Conservation (phyloP, 2,329 filamentous ascomycete species). For the Neofusicoccum cordaticola region DNA sequence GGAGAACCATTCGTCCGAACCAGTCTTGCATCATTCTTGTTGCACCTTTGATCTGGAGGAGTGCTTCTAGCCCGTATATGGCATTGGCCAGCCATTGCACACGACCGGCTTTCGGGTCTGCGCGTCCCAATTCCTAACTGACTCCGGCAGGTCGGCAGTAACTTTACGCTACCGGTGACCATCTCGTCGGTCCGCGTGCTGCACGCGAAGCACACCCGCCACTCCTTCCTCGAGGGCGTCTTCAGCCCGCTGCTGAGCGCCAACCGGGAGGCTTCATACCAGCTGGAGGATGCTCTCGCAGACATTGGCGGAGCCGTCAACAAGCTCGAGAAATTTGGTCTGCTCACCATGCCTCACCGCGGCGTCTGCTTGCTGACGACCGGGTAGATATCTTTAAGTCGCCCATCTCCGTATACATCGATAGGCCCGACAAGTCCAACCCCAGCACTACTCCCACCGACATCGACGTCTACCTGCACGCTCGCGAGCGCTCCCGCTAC, state of each 20-base stretch:
- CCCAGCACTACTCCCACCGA: slow-evolving; percentile 71
- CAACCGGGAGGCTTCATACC: slow-evolving; percentile 66
- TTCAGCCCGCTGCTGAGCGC: slow-evolving; percentile 73
- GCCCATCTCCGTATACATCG: slow-evolving; percentile 77
- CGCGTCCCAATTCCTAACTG: slow-evolving; percentile 10
- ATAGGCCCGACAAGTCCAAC: slow-evolving; percentile 67
- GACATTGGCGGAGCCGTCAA: slow-evolving; percentile 68
- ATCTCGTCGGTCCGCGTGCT: slow-evolving; percentile 83
- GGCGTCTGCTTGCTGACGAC: slow-evolving; percentile 17
- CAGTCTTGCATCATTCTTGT: no score
- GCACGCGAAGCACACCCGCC: slow-evolving; percentile 78
- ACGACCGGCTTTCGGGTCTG: neutral
- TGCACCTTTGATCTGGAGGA: no score
- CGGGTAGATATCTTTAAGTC: slow-evolving; percentile 77
- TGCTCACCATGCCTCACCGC: slow-evolving; percentile 21
- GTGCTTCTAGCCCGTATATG: no score
- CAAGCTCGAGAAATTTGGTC: slow-evolving; percentile 80
- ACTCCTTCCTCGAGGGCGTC: slow-evolving; percentile 76
- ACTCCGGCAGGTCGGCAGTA: slow-evolving; percentile 52
- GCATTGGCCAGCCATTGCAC: no score
- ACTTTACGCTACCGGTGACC: slow-evolving; percentile 82
- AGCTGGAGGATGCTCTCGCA: slow-evolving; percentile 72
- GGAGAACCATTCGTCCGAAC: no score
- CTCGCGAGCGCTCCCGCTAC: slow-evolving; percentile 76
- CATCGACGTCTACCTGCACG: slow-evolving; percentile 75